phyloP scores from a whole-genome alignment of 768 basidiomycete species.

The Auricularia sp. region DNA sequence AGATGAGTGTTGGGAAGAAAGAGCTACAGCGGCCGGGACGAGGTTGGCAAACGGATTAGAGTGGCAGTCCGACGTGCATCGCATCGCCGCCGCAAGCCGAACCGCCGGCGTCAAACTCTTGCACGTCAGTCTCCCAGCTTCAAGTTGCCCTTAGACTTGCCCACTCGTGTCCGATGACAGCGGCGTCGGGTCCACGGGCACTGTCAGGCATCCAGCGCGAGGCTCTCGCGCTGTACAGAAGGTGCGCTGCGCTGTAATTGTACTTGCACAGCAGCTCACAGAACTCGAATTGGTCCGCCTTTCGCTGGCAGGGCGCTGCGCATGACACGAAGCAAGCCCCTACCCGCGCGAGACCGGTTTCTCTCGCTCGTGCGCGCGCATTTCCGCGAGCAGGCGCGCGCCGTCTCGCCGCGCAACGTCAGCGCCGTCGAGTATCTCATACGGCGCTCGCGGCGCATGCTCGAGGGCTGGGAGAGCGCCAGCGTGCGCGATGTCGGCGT shows the following conservation, averaged over 20 bases:
- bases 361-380: constrained; percentile 54
- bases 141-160: background rate
- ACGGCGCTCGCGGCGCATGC: constrained; percentile 50
- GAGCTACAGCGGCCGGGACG: background rate
- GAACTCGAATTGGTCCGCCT: background rate
- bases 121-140: background rate
- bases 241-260: constrained; percentile 27
- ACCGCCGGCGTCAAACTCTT: background rate
- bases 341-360: constrained; percentile 50
- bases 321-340: constrained; percentile 61
- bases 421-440: constrained; percentile 65
- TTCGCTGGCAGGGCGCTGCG: constrained; percentile 53
- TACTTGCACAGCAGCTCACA: background rate
- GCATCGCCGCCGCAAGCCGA: background rate
- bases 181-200: background rate
- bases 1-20: background rate
- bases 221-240: constrained; percentile 40
- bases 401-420: constrained; percentile 55
- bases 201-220: constrained; percentile 44
- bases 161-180: background rate
- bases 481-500: constrained; percentile 68
- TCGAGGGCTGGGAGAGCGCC: constrained; percentile 58
- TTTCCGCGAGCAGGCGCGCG: constrained; percentile 54
- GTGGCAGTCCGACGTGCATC: background rate
- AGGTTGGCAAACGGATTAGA: background rate